Conservation (phyloP, 176 grass and related monocot genomes). For the Paspalum notatum region DNA sequence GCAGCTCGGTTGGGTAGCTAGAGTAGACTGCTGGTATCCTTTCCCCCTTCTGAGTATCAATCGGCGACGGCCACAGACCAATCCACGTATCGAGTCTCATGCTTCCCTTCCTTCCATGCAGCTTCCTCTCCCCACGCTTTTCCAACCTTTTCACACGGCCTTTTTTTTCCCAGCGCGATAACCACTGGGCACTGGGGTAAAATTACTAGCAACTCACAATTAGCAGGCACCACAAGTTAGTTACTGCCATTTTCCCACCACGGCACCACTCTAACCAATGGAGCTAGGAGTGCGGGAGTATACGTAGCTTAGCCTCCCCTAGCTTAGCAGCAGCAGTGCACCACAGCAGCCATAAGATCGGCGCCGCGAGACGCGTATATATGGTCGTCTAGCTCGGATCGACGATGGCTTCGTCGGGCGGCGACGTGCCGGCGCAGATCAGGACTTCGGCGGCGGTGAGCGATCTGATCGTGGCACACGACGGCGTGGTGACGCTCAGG, state of each 20-base stretch:
- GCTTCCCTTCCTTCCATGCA: conserved; percentile 28
- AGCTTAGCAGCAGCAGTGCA: too few species aligned
- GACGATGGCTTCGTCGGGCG: conserved; percentile 32
- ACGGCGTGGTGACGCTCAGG: conserved; percentile 36
- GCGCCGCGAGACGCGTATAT: too few species aligned
- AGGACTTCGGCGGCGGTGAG: conserved; percentile 20
- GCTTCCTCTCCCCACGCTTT: conserved; percentile 27
- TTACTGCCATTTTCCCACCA: background rate
- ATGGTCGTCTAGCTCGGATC: background rate
- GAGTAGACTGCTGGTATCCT: background rate
- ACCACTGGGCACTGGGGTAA: background rate
- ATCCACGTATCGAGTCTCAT: background rate
- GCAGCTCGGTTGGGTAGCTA: background rate
- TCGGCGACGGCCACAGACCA: conserved; percentile 5
- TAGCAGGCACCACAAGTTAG: background rate
- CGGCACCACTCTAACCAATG: too few species aligned
- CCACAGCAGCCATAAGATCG: too few species aligned
- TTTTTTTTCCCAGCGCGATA: conserved; percentile 12
- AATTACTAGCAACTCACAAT: background rate
- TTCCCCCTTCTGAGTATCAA: background rate
- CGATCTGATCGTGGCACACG: conserved; percentile 45
- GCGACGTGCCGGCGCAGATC: conserved; percentile 33
- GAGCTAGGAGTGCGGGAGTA: too few species aligned
- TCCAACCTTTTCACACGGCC: conserved; percentile 11
- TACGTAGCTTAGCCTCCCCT: too few species aligned